Evolutionary conservation across 352 stramenopile species (phyloP).

Genomic region (Pythium periplocum): DNA sequence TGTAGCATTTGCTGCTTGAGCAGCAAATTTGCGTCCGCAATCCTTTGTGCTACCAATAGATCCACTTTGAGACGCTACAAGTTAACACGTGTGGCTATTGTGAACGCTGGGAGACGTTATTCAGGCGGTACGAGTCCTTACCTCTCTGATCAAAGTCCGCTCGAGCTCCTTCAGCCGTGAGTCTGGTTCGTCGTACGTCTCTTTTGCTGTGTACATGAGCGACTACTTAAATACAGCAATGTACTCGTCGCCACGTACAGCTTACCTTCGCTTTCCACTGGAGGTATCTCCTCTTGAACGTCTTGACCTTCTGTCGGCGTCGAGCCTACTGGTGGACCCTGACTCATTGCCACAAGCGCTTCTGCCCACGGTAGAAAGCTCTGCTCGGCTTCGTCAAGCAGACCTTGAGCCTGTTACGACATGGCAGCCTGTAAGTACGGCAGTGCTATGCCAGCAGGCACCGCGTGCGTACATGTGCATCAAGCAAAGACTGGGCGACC

Average conservation of each 20-base stretch:
- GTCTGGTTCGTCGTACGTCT: constrained; percentile 1
- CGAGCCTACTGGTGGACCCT: background rate
- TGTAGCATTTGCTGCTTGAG: constrained; percentile 70
- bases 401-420: constrained; percentile 24
- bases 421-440: too few species aligned
- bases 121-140: constrained; percentile 5
- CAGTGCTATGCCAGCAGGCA: too few species aligned
- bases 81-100: background rate
- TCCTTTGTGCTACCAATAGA: constrained; percentile 62
- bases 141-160: constrained; percentile 57
- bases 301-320: too few species aligned
- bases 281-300: too few species aligned
- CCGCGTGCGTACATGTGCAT: constrained; percentile 33
- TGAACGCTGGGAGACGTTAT: background rate
- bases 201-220: background rate
- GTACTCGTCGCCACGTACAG: too few species aligned
- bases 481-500: constrained; percentile 62
- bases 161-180: constrained; percentile 42
- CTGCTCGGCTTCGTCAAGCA: constrained; percentile 49
- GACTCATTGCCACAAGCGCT: constrained; percentile 50
- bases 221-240: too few species aligned
- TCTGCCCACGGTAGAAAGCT: constrained; percentile 57
- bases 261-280: too few species aligned
- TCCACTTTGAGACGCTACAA: constrained; percentile 68
- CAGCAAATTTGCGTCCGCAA: constrained; percentile 47